Evolutionary conservation across 2,329 filamentous ascomycete genomes (phyloP), one percentile per base, ranked within the genome.

Genomic region (Apiospora pterosperma): DNA sequence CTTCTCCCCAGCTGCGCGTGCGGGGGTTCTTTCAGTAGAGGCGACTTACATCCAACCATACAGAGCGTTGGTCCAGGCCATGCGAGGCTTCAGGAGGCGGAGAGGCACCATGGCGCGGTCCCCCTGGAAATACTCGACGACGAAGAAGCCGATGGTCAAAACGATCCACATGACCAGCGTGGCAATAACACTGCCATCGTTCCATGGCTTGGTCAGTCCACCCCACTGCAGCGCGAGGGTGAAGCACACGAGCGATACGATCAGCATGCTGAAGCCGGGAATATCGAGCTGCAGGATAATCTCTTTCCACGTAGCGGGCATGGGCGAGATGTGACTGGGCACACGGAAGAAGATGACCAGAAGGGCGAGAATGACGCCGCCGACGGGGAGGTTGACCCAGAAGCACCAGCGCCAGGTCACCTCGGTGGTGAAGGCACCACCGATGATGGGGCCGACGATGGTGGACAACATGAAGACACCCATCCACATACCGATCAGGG

Each of bases 81-180:
- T 61, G 65, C 23, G 65, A 60, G 21, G 72, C 62, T 66, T 71
- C 48, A 82, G 70, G 42, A 82, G 74, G 6, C 76, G 72, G 6
- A 75, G 75, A 2, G 78, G 75, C 0, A 81, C 68, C 5, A 76
- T 79, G 2, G 79, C 80, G 6, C 71, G 73, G 7, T 78, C 69
- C 1, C 74, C 74, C 61, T 72, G 71, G 39, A 71, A 70, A 52
- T 75, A 62, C 69, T 82, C 76, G 2, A 77, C 69, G 8, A 68
- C 65, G n/a, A 79, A 64, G 67, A 85, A 85, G 5, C 65, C 68
- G 44, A 79, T 63, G 31, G 82, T 66, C 2, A 82, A 71, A 1
- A 81, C 63, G 0, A 68, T 70, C 12, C 77, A 78, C 1, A 79
- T 68, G 55, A 77, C 72, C 36, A 82, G 66, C 55, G 83, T 74